A percentile compares a stretch with the other conserved stretches of the same genome.
These are phyloP conservation scores for Pyrenochaeta sp. DNA, from an alignment of 2,329 filamentous ascomycete species.

Conservation along the genomic window DNA sequence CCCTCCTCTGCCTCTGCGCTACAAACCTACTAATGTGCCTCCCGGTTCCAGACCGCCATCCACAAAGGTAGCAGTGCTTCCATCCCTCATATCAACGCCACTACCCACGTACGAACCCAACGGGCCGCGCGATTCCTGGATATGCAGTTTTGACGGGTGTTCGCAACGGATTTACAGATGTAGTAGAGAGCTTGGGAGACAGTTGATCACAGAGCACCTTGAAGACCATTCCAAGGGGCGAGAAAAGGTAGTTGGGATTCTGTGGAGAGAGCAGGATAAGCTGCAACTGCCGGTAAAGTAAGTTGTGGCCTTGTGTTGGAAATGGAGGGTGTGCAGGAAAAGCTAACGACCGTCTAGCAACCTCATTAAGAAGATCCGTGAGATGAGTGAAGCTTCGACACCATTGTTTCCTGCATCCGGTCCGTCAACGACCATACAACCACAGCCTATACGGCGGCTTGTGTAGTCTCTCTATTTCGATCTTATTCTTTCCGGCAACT, in stretches of 20 bases:
- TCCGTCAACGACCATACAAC: not conserved
- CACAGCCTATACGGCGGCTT: conserved; percentile 19
- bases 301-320: conserved; percentile 13
- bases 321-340: not conserved
- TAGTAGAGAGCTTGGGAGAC: conserved; percentile 63
- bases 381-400: conserved; percentile 47
- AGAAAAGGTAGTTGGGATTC: conserved; percentile 59
- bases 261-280: conserved; percentile 62
- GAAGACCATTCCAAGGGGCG: conserved; percentile 67
- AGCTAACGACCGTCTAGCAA: conserved; percentile 39
- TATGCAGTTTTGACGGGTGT: conserved; percentile 71
- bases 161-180: conserved; percentile 69
- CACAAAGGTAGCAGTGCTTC: conserved; percentile 19
- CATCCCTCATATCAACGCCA: conserved; percentile 39
- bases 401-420: conserved; percentile 31
- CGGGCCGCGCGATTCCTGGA: conserved; percentile 71
- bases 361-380: conserved; percentile 57
- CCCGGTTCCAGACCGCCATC: conserved; percentile 5
- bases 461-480: conserved; percentile 4
- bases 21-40: conserved; percentile 19
- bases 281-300: conserved; percentile 52
- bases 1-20: conserved; percentile 37
- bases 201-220: conserved; percentile 68
- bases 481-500: not conserved
- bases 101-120: conserved; percentile 48